phyloP scores from a whole-genome alignment of 2,329 filamentous ascomycete genomes.

The Coniosporium tulheliwenetii region DNA sequence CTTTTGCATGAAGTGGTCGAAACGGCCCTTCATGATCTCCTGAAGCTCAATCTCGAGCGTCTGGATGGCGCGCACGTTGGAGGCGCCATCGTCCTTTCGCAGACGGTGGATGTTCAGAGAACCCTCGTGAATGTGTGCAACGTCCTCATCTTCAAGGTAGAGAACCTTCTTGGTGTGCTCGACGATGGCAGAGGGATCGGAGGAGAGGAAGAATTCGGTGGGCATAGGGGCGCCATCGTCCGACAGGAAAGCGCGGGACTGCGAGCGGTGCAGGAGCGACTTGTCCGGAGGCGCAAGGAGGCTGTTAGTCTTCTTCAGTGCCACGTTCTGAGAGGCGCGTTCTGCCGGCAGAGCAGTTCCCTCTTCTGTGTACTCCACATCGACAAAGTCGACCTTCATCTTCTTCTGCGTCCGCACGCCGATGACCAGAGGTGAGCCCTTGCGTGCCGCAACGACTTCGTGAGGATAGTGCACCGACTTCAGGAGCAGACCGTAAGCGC shows the following conservation, averaged over 20 bases:
- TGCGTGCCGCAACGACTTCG: slow-evolving; percentile 93
- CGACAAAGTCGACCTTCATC: slow-evolving; percentile 99
- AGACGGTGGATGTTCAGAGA: slow-evolving; percentile 98
- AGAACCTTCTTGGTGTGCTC: slow-evolving; percentile 99
- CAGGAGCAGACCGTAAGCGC: slow-evolving; percentile 90
- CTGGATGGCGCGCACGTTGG: slow-evolving; percentile 95
- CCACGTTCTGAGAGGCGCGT: slow-evolving; percentile 88
- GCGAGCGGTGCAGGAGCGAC: slow-evolving; percentile 92
- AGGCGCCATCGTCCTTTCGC: slow-evolving; percentile 90
- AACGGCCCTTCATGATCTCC: slow-evolving; percentile 99
- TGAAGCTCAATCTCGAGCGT: slow-evolving; percentile 97
- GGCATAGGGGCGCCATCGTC: slow-evolving; percentile 97
- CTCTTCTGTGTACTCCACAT: slow-evolving; percentile 92
- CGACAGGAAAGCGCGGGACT: slow-evolving; percentile 96
- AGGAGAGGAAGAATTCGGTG: slow-evolving; percentile 98
- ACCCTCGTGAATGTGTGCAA: slow-evolving; percentile 98
- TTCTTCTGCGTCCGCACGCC: slow-evolving; percentile 94
- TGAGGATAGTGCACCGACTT: slow-evolving; percentile 98
- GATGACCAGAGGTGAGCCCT: slow-evolving; percentile 94
- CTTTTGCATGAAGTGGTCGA: slow-evolving; percentile 99
- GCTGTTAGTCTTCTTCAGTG: slow-evolving; percentile 54
- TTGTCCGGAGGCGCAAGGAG: slow-evolving; percentile 88
- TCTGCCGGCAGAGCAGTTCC: slow-evolving; percentile 74
- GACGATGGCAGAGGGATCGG: slow-evolving; percentile 93
- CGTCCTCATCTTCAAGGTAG: slow-evolving; percentile 98